Conservation (phyloP, 2,329 filamentous ascomycete species). For the Chaetomium globosum region DNA sequence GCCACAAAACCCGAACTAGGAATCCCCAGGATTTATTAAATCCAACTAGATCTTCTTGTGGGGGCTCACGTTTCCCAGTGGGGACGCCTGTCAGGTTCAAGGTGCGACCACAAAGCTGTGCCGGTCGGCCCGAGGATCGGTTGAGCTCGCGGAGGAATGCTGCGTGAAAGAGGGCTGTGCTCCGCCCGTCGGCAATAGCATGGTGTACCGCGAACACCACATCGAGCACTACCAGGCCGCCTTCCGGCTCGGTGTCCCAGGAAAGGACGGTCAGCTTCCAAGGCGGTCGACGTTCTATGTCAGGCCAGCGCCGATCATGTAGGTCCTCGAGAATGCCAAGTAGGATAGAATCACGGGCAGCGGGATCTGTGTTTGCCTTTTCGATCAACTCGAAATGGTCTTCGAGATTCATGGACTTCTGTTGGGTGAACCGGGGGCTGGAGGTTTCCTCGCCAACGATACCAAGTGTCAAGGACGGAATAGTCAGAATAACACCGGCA, state of each 20-base stretch:
- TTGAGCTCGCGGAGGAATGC: constrained; percentile 50
- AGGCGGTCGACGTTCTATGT: constrained; percentile 47
- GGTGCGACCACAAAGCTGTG: constrained; percentile 34
- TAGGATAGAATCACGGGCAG: constrained; percentile 41
- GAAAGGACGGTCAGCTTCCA: constrained; percentile 52
- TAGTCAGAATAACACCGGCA: constrained; percentile 45
- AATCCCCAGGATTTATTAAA: constrained; percentile 48
- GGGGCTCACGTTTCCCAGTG: constrained; percentile 40
- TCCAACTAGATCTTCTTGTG: constrained; percentile 48
- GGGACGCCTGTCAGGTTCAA: constrained; percentile 41
- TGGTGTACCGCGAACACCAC: constrained; percentile 57
- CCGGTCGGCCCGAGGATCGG: constrained; percentile 15
- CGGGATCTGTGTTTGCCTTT: constrained; percentile 22
- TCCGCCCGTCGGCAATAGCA: constrained; percentile 55
- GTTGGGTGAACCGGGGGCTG: constrained; percentile 48
- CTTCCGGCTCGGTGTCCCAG: constrained; percentile 27
- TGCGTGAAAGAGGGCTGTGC: constrained; percentile 53
- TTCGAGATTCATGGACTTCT: constrained; percentile 49
- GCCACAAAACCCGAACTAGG: constrained; percentile 48
- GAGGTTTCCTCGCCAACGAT: constrained; percentile 51
- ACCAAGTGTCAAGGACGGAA: constrained; percentile 54
- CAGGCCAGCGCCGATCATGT: constrained; percentile 48
- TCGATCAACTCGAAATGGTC: constrained; percentile 47
- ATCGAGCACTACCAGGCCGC: constrained; percentile 41
- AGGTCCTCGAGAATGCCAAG: constrained; percentile 44